Evolutionary conservation across 2,329 filamentous ascomycete genomes (phyloP).

Genomic region (Fusarium guadeloupense): DNA sequence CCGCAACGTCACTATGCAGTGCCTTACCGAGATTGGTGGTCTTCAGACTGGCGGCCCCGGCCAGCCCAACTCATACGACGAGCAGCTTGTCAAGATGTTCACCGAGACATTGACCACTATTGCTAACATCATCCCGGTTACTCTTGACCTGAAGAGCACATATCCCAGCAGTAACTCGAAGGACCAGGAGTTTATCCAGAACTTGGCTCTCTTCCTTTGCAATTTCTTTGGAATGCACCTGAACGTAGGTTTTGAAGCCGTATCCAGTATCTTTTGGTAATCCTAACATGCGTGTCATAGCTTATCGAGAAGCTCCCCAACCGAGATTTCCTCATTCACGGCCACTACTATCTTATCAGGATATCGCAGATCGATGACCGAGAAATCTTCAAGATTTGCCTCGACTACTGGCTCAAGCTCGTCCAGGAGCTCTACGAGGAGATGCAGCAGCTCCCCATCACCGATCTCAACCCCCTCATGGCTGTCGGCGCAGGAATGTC

Average conservation of each 20-base stretch:
- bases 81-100: conserved; percentile 98
- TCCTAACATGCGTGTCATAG: conserved; percentile 52
- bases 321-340: conserved; percentile 91
- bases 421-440: conserved; percentile 98
- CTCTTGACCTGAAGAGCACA: conserved; percentile 88
- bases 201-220: conserved; percentile 92
- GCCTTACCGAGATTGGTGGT: conserved; percentile 95
- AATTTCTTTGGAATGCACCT: conserved; percentile 97
- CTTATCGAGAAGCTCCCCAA: conserved; percentile 97
- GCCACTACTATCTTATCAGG: conserved; percentile 96
- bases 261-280: conserved; percentile 8
- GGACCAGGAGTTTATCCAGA: conserved; percentile 98
- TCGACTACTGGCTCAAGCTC: conserved; percentile 99
- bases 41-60: conserved; percentile 81
- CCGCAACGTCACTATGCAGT: conserved; percentile 95
- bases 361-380: conserved; percentile 99
- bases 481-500: conserved; percentile 77
- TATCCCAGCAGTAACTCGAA: conserved; percentile 91
- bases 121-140: conserved; percentile 89
- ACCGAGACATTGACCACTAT: conserved; percentile 95
- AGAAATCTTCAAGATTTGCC: conserved; percentile 98
- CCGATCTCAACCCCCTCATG: conserved; percentile 89
- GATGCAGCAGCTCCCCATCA: conserved; percentile 95
- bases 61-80: conserved; percentile 81
- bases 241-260: conserved; percentile 63